These are phyloP conservation scores for Candida coquimbonensis DNA, from an alignment of 805 yeast species.

Conservation along the genomic window DNA sequence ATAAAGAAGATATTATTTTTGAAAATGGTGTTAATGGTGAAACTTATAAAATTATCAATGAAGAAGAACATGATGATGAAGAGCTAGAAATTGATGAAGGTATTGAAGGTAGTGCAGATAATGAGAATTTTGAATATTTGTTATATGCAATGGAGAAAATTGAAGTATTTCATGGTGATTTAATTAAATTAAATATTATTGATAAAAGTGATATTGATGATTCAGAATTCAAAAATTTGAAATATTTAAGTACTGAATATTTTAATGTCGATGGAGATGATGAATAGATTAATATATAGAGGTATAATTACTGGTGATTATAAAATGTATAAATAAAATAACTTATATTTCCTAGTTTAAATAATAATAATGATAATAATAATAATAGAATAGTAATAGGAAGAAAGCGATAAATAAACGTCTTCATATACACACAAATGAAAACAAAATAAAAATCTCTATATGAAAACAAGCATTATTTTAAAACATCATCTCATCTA, in stretches of 20 bases:
- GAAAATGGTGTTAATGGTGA: slow-evolving; percentile 54
- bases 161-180: slow-evolving; percentile 67
- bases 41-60: slow-evolving; percentile 30
- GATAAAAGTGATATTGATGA: slow-evolving; percentile 25
- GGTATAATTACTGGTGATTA: neutral
- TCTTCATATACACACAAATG: neutral
- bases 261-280: slow-evolving; percentile 5
- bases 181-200: slow-evolving; percentile 52
- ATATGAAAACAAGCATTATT: neutral
- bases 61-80: slow-evolving; percentile 22
- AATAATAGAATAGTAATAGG: neutral
- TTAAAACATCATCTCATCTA: slow-evolving; percentile 14
- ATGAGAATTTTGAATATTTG: slow-evolving; percentile 72
- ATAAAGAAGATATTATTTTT: slow-evolving; percentile 19
- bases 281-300: neutral
- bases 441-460: neutral
- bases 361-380: neutral
- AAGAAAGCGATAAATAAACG: neutral
- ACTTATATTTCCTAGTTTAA: too few relatives aligned
- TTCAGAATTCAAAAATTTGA: slow-evolving; percentile 27
- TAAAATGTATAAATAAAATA: neutral
- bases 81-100: slow-evolving; percentile 25
- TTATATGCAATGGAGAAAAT: slow-evolving; percentile 71
- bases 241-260: slow-evolving; percentile 23
- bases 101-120: slow-evolving; percentile 26